Evolutionary conservation across 2,329 filamentous ascomycete species (phyloP).

Genomic region (Aspergillus glaucus): DNA sequence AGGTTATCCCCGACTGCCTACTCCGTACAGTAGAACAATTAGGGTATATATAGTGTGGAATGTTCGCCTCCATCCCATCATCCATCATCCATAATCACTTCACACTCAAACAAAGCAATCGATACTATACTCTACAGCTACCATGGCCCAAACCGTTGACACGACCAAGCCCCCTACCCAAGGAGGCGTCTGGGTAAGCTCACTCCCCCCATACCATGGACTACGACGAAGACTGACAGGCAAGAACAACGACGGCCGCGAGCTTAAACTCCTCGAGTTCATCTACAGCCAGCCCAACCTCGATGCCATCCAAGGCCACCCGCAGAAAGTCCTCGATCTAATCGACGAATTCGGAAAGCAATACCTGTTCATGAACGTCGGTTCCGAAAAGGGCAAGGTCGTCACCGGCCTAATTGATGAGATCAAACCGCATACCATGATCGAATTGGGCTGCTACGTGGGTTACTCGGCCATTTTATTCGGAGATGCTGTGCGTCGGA

Average conservation of each 20-base stretch:
- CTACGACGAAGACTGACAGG: too few species aligned
- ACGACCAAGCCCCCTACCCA: too few species aligned
- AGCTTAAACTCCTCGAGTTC: constrained; percentile 66
- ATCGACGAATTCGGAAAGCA: constrained; percentile 65
- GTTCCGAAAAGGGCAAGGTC: constrained; percentile 66
- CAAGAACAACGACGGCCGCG: constrained; percentile 58
- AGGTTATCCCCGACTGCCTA: too few species aligned
- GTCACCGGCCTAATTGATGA: constrained; percentile 62
- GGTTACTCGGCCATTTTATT: constrained; percentile 78
- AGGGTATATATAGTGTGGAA: too few species aligned
- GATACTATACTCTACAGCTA: too few species aligned
- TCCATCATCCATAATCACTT: too few species aligned
- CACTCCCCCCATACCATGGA: too few species aligned
- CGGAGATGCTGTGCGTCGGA: constrained; percentile 57
- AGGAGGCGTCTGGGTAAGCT: too few species aligned
- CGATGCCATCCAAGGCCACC: constrained; percentile 58
- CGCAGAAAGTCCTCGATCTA: constrained; percentile 56
- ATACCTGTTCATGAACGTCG: constrained; percentile 76
- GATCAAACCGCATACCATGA: constrained; percentile 61
- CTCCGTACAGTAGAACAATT: too few species aligned
- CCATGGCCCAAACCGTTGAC: too few species aligned
- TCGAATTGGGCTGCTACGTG: constrained; percentile 75
- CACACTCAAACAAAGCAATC: too few species aligned
- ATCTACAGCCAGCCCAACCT: constrained; percentile 58
- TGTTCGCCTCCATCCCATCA: too few species aligned